phyloP scores from a whole-genome alignment of 1,284 basidiomycete species.

The Microbotryum lychnidis-dioicae region DNA sequence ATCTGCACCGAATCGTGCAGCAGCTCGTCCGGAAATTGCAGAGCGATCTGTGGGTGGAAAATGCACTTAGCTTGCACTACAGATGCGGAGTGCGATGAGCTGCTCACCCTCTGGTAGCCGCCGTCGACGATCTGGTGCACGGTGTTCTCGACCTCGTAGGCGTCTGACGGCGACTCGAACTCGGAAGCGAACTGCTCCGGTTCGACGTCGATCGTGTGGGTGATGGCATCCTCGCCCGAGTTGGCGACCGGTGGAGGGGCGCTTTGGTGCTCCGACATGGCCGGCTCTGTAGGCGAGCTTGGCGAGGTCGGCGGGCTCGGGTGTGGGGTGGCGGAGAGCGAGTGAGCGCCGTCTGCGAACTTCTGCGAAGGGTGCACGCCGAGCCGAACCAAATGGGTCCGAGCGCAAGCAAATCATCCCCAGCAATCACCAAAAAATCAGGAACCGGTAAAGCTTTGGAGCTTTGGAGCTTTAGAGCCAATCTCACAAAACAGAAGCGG shows the following conservation, averaged over 20 bases:
- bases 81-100: too few relatives aligned
- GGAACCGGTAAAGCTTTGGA: too few relatives aligned
- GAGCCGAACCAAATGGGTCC: too few relatives aligned
- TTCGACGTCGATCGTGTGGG: conserved; percentile 13
- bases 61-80: background rate
- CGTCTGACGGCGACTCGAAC: conserved; percentile 35
- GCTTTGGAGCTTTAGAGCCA: too few relatives aligned
- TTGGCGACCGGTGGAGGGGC: conserved; percentile 26
- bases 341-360: too few relatives aligned
- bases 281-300: background rate
- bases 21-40: conserved; percentile 95
- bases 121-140: conserved; percentile 40
- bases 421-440: too few relatives aligned
- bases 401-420: too few relatives aligned
- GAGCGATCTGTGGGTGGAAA: conserved; percentile 54
- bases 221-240: conserved; percentile 29
- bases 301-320: too few relatives aligned
- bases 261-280: conserved; percentile 11
- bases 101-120: conserved; percentile 42
- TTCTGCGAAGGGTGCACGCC: too few relatives aligned
- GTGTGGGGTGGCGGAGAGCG: too few relatives aligned
- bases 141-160: conserved; percentile 43
- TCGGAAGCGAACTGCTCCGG: conserved; percentile 16
- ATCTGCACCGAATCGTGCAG: conserved; percentile 79
- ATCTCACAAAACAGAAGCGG: too few relatives aligned